Conservation (phyloP, 345 rosid genomes). For the Dovyalis caffra region DNA sequence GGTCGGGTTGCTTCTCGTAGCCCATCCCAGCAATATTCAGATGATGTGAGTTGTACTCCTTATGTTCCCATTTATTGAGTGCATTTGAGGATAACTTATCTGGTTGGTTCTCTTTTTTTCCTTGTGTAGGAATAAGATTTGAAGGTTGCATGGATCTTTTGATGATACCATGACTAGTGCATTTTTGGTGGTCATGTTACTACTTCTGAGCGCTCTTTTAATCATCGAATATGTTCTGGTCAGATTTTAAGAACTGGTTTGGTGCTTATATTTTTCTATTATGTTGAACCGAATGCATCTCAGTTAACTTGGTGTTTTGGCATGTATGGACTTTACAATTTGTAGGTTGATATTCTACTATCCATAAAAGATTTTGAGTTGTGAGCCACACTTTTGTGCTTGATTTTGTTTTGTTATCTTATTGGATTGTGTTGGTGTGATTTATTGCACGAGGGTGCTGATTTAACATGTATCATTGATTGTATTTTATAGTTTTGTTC, state of each 20-base stretch:
- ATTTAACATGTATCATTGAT: constrained; percentile 40
- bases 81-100: constrained; percentile 11
- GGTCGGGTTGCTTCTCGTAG: constrained; percentile 40
- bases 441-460: constrained; percentile 14
- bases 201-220: constrained; percentile 11
- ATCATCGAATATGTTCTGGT: constrained; percentile 30
- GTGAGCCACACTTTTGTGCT: background rate
- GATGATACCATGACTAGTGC: constrained; percentile 17
- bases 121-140: constrained; percentile 53
- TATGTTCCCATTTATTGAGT: background rate
- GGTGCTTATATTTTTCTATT: constrained; percentile 32
- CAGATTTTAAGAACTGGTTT: constrained; percentile 27
- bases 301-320: constrained; percentile 13
- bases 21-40: constrained; percentile 27
- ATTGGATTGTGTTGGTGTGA: constrained; percentile 6
- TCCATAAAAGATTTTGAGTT: constrained; percentile 15
- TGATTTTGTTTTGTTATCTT: background rate
- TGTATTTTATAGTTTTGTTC: constrained; percentile 67
- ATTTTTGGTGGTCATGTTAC: constrained; percentile 32
- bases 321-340: constrained; percentile 15
- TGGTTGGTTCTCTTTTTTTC: constrained; percentile 9
- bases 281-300: constrained; percentile 27
- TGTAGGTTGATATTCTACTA: constrained; percentile 15
- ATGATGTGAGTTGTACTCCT: constrained; percentile 24
- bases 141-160: constrained; percentile 9